These are phyloP conservation scores for Cucurbita ficifolia DNA, from an alignment of 306 rosid genomes.

Conservation along the genomic window DNA sequence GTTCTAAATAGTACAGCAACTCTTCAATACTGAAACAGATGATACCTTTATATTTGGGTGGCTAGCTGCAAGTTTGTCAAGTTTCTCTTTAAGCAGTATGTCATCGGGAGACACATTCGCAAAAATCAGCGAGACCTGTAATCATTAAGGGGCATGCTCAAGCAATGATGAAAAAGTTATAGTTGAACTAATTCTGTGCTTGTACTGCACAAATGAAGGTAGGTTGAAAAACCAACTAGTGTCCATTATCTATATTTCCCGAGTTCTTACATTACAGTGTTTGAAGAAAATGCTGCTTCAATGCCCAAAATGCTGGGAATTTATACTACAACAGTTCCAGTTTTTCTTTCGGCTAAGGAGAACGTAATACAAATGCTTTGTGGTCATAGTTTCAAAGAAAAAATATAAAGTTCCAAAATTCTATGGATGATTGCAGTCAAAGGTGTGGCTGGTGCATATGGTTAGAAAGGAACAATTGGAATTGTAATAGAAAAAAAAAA, in stretches of 20 bases:
- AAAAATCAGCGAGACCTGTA: conserved; percentile 74
- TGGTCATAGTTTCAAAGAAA: not conserved
- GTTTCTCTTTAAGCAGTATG: conserved; percentile 87
- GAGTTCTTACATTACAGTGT: not conserved
- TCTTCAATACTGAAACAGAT: not conserved
- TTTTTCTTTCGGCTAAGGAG: not conserved
- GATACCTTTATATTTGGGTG: conserved; percentile 86
- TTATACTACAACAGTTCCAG: not conserved
- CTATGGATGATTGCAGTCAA: not conserved
- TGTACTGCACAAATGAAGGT: not conserved
- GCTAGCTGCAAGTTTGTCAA: conserved; percentile 60
- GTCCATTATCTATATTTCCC: not conserved
- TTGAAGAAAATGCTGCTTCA: not conserved
- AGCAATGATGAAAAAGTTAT: not conserved
- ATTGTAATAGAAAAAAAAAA: not conserved
- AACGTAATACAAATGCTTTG: not conserved
- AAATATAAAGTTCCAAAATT: not conserved
- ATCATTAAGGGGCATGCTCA: conserved; percentile 18
- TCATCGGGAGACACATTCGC: conserved; percentile 87
- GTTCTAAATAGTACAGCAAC: not conserved
- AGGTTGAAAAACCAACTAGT: not conserved
- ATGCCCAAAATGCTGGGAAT: not conserved
- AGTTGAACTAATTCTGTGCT: not conserved
- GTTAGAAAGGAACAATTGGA: not conserved
- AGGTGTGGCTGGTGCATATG: not conserved